Base-by-base conservation (phyloP, 148 eudicot species). In the Cornus controversa region DNA sequence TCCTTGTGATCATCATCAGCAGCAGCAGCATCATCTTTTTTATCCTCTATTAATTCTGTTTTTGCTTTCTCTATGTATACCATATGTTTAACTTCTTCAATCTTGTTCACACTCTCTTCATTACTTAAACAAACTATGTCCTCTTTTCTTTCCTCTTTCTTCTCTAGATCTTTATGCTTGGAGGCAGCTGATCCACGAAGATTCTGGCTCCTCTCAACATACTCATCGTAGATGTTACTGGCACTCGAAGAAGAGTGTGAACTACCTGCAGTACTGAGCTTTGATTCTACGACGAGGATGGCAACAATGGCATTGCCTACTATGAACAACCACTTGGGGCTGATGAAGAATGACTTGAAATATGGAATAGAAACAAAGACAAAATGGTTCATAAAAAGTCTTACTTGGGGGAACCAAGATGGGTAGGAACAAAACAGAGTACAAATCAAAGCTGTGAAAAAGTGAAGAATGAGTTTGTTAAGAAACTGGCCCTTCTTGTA, bases 281-380 rank as follows among this genome's bases (percentile, higher is more conserved):
- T 75, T 31, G 70, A 75, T 27, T 66, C 62, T 27, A 34, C 27
- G 6, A 75, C 60, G 27, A 75, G 78, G 70, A 65, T 65, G 62
- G 27, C 15, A 22, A 75, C 22, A 10, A 75, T 75, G 78, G 62
- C 70, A 66, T 75, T 75, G 25, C 40, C 60, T n/a, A 75, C 58
- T 0, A 75, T 5, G 70, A 75, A 75, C 70, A 75, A 18, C 70
- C 69, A 75, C 62, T 42, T 75, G 70, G 78, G 78, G 7, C 0
- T 75, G 70, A 66, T 25, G 70, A 75, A 66, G 62, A 22, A 45
- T 15, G 78, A 27, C 58, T 40, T 65, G 2, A 65, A 26, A 65
- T 65, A 18, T 75, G 77, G 27, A 9, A 75, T 25, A 65, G 62
- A 65, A 42, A 37, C 58, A 26, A 42, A 75, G 27, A 29, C 60